Base-by-base conservation (phyloP, 108 stramenopile genomes). In the Mediolabrus comicus region DNA sequence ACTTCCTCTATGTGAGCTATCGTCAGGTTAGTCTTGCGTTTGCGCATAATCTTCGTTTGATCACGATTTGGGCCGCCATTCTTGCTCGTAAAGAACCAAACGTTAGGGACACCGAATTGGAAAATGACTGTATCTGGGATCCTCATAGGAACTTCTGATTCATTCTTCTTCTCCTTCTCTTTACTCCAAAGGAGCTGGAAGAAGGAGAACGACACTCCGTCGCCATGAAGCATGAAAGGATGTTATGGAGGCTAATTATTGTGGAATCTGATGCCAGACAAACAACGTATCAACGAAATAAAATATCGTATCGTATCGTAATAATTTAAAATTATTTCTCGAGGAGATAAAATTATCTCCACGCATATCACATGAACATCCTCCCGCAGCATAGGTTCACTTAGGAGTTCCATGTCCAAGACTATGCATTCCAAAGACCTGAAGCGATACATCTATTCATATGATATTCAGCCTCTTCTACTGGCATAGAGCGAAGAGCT, bases 371-470 rank as follows among this genome's bases (percentile, higher is more conserved):
- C n/a, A n/a, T n/a, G n/a, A n/a, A n/a, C n/a, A n/a, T n/a, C n/a
- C n/a, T 38, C 36, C 9, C 14, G 2, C 14, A 13, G 36, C 10
- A 38, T 7, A 38, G 36, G 3, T 38, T 6, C n/a, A 38, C 36
- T 6, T 6, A 13, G 2, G 11, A 38, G 13, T 38, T 38, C 36
- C 11, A 38, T 38, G 5, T 2, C n/a, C n/a, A n/a, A 10, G 16
- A 19, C 19, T 17, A 43, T 17, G 77, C 81, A 69, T 89, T 89
- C 98, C 98, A 98, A 57, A 98, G 80, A 0, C 98, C 98, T 1
- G 92, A 88, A 66, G 91, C 96, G 25, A 93, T 80, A 59, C 97
- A 97, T 75, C 95, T 76, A 72, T 98, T 92, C 98, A 98, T 97
- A 69, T 97, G 95, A 62, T 94, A 87, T 56, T 93, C 86, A 17